Evolutionary conservation across 2,329 filamentous ascomycete genomes (phyloP).

Genomic region (Thelonectria discophora): DNA sequence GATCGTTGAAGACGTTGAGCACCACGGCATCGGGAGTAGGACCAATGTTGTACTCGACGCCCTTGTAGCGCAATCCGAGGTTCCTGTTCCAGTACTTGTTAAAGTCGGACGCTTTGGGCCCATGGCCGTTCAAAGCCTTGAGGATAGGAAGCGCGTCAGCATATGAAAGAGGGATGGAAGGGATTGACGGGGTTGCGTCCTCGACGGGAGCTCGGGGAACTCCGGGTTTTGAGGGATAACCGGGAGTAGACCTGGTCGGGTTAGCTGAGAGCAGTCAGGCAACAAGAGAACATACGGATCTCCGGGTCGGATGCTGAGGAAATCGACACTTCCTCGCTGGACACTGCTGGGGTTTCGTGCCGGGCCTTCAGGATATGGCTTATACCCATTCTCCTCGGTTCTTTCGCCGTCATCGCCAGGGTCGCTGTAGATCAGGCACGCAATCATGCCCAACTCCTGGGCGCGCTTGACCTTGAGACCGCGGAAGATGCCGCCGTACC

Average conservation of each 20-base stretch:
- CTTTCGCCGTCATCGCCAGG: constrained; percentile 87
- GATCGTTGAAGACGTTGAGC: constrained; percentile 79
- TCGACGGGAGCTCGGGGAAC: constrained; percentile 77
- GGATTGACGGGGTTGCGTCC: constrained; percentile 80
- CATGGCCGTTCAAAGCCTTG: constrained; percentile 89
- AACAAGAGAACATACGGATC: constrained; percentile 66
- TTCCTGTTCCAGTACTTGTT: constrained; percentile 75
- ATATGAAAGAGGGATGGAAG: constrained; percentile 92
- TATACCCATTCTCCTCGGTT: constrained; percentile 82
- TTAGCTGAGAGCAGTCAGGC: constrained; percentile 21
- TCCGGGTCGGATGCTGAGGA: constrained; percentile 73
- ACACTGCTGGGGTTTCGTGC: constrained; percentile 89
- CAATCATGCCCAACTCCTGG: constrained; percentile 88
- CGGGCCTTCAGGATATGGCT: constrained; percentile 84
- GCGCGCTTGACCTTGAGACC: constrained; percentile 93
- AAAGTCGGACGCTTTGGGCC: constrained; percentile 78
- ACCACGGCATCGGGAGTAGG: constrained; percentile 77
- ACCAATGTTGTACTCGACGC: constrained; percentile 85
- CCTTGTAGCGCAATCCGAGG: constrained; percentile 79
- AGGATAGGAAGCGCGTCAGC: constrained; percentile 85
- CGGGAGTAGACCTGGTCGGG: constrained; percentile 75
- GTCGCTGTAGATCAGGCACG: constrained; percentile 85
- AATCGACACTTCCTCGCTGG: constrained; percentile 87
- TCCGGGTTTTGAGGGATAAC: constrained; percentile 93
- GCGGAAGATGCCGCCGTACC: constrained; percentile 87